Base-by-base conservation (phyloP, 495 filamentous ascomycete genomes). In the Aspergillus sclerotiicarbonarius region DNA sequence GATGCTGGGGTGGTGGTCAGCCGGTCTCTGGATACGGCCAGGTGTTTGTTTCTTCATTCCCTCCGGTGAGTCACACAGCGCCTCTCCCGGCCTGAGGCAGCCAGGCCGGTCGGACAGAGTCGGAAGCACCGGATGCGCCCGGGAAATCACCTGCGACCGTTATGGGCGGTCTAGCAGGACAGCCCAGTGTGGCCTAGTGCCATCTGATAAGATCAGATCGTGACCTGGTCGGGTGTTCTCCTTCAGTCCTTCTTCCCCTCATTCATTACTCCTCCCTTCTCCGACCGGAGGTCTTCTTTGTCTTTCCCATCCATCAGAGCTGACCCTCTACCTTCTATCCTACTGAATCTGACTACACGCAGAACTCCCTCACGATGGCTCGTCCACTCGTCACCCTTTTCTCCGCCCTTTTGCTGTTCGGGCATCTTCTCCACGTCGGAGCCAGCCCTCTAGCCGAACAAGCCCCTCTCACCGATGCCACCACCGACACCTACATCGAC, bases 181-280 rank as follows among this genome's bases (percentile, higher is more conserved):
- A 3, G 41, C 3, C 53, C 49, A 58, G 16, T 44, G 7, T 6
- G 31, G 51, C 5, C 32, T 67, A 57, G 61, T 19, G 37, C 29
- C 10, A 67, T 67, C 64, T 48, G 64, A 67, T 67, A 67, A 67
- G 64, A 67, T 67, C 50, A 45, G 30, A 33, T 37, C 21, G 43
- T 32, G n/a, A 13, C 18, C 19, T 31, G 43, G 30, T 60, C 37
- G 19, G 47, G 21, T 52, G 25, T n/a, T n/a, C n/a, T n/a, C n/a
- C n/a, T n/a, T n/a, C n/a, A n/a, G 4, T 29, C 21, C 18, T 18
- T 39, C 21, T 25, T 56, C 45, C 18, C 52, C 12, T 45, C 45
- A 41, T 32, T 8, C 18, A 18, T 19, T 8, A 43, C 16, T 49
- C 43, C 9, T 50, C 18, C 53, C 19, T 20, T 29, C 45, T 57